Evolutionary conservation across 2,329 filamentous ascomycete genomes (phyloP).

Genomic region (Podosphaera leucotricha): DNA sequence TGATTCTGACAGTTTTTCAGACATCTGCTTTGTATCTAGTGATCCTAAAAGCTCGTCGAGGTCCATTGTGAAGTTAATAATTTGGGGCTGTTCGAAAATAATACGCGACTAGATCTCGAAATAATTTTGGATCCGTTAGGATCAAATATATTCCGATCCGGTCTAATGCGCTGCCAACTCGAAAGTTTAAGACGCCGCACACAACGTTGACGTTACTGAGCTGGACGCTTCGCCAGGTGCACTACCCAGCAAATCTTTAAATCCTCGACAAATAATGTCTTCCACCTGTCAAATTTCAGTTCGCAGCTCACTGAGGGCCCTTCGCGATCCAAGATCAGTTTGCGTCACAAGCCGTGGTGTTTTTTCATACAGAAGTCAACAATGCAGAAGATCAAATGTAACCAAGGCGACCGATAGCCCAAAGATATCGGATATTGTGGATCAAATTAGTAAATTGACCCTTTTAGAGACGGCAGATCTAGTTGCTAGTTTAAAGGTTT

Average conservation of each 20-base stretch:
- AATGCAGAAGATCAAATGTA: slow-evolving; percentile 63
- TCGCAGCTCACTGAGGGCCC: slow-evolving; percentile 38
- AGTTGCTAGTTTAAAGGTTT: slow-evolving; percentile 82
- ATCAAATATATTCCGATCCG: slow-evolving; percentile 4
- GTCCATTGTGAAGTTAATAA: slow-evolving; percentile 22
- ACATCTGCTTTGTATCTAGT: slow-evolving; percentile 14
- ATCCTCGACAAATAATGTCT: slow-evolving; percentile 26
- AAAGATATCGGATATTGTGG: slow-evolving; percentile 86
- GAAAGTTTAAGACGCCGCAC: not conserved
- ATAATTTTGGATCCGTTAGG: not conserved
- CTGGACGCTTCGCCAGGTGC: not conserved
- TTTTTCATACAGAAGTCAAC: slow-evolving; percentile 18
- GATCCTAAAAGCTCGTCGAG: slow-evolving; percentile 20
- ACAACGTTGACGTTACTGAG: not conserved
- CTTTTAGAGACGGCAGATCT: slow-evolving; percentile 92
- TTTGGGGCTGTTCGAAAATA: not conserved
- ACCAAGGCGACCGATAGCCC: slow-evolving; percentile 55
- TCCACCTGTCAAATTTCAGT: slow-evolving; percentile 38
- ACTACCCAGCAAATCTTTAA: slow-evolving; percentile 5
- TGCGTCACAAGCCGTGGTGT: slow-evolving; percentile 18
- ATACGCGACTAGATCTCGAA: not conserved
- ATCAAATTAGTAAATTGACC: slow-evolving; percentile 97
- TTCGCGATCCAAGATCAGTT: slow-evolving; percentile 24
- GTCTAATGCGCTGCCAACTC: not conserved
- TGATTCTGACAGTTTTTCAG: slow-evolving; percentile 43